These are phyloP conservation scores for slime mould (Dictyostelium discoideum) DNA, from an alignment of 78 protist genomes.

Conservation along the genomic window dicty_2.7 NC_007091.3:2426501-2427000, in stretches of 20 bases:
- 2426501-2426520: slow-evolving; percentile 25
- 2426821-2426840: neutral
- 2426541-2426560: slow-evolving; percentile 14
- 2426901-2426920: neutral
- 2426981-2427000: neutral
- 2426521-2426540: slow-evolving; percentile 31
- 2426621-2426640: neutral
- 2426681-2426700: no score
- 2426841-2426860: neutral
- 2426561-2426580: neutral
- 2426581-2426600: neutral
- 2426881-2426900: no score
- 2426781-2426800: no score
- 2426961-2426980: neutral
- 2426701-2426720: no score
- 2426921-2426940: neutral
- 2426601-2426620: neutral
- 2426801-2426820: neutral
- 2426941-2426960: no score
- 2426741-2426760: no score
- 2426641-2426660: neutral
- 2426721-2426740: no score
- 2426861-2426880: neutral
- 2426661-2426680: neutral
- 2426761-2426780: no score